Conservation (phyloP, 495 filamentous ascomycete species). For the Achaetomiella virescens region DNA sequence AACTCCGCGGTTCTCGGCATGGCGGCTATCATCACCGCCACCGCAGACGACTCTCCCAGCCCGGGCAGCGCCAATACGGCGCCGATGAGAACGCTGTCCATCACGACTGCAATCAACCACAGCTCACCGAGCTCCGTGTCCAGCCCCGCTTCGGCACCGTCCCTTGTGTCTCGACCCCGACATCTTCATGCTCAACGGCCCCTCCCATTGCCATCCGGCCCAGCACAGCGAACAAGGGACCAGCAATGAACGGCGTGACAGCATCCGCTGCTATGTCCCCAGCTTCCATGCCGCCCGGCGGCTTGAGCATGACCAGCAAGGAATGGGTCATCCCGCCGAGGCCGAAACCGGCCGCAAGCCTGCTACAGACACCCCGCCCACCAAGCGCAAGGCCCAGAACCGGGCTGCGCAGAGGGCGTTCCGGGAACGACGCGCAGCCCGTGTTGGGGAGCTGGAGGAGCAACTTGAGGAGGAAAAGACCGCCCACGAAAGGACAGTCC, state of each 20-base stretch:
- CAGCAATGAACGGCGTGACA: constrained; percentile 19
- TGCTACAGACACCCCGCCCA: constrained; percentile 82
- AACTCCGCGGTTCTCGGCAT: constrained; percentile 7
- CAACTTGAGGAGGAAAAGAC: constrained; percentile 61
- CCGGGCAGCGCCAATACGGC: background rate
- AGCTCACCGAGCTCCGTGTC: constrained; percentile 17
- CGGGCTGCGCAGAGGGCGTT: constrained; percentile 88
- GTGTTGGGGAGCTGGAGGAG: constrained; percentile 81
- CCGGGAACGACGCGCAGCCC: constrained; percentile 76
- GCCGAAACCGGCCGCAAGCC: constrained; percentile 90
- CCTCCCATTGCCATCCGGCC: constrained; percentile 28
- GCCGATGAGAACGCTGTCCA: constrained; percentile 10
- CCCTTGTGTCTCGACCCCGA: constrained; percentile 24
- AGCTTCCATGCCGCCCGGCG: constrained; percentile 11
- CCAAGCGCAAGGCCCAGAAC: constrained; percentile 90
- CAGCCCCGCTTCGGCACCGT: constrained; percentile 26
- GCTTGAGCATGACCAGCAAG: constrained; percentile 59
- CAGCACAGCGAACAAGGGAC: constrained; percentile 19
- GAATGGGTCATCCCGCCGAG: constrained; percentile 86
- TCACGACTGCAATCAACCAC: constrained; percentile 14
- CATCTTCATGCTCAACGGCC: constrained; percentile 16
- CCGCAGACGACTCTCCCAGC: background rate
- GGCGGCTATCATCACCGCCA: constrained; percentile 6
- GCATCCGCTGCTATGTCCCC: constrained; percentile 24
- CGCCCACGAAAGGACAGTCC: constrained; percentile 42